Base-by-base conservation (phyloP, 2,329 filamentous ascomycete genomes). In the Cladophialophora yegresii region DNA sequence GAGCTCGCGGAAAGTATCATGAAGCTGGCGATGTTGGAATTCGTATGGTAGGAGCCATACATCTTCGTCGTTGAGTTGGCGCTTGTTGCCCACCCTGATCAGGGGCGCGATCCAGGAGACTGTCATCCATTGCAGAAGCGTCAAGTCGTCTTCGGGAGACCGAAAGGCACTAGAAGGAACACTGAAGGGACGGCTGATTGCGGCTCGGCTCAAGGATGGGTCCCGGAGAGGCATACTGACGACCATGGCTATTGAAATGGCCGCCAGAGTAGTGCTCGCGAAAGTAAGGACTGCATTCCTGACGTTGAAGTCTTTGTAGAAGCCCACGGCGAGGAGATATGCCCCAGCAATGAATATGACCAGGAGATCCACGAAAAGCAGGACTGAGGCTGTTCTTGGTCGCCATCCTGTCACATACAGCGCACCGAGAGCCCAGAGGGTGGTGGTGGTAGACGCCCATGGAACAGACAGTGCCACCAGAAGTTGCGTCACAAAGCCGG, bases 31-130 rank as follows among this genome's bases (percentile, higher is more conserved):
- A 74, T 96, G 92, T 71, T 96, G 92, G 67, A 93, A 96, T 59
- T 95, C 89, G 70, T 87, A 90, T 0, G 87, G 87, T 0, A 96
- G 78, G 45, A 84, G 80, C 92, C 92, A 96, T 1, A 96, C 89
- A 73, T 96, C 91, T 43, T 88, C 84, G 45, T 92, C 87, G 40
- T 92, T 79, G 8, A 96, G 79, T 70, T 92, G 88, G 47, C 86
- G 81, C 32, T 80, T 79, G 49, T 81, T 84, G 1, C 89, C 91
- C 26, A 87, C 76, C 1, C 80, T 78, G 12, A 96, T 91, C 6
- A 96, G 77, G 0, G 92, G 89, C 0, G 81, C 80, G 78, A 96
- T 88, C 92, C 92, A 96, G 0, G 86, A 90, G 30, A 96, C 89
- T 5, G 86, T 88, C 85, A 93, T 89, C 77, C 91, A 96, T 70